Conservation (phyloP, 75 land plant genomes). For the Pinus tabuliformis region DNA sequence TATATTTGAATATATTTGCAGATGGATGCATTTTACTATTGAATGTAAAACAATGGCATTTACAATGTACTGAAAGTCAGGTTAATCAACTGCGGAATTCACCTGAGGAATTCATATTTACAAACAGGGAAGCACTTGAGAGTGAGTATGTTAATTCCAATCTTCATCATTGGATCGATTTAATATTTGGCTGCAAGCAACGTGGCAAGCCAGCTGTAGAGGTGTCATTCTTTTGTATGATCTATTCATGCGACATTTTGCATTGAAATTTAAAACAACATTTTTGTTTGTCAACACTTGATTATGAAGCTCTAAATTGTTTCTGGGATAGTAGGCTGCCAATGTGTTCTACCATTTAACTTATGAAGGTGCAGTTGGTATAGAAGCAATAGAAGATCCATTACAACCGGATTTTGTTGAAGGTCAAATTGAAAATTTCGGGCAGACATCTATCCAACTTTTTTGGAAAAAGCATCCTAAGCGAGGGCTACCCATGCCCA, state of each 20-base stretch:
- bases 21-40: neutral
- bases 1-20: neutral
- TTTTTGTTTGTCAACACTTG: neutral
- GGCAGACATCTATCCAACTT: conserved; percentile 96
- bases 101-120: conserved; percentile 78
- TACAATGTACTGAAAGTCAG: neutral
- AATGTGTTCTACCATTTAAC: conserved; percentile 97
- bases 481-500: conserved; percentile 92
- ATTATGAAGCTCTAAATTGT: conserved; percentile 2
- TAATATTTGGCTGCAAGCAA: conserved; percentile 97
- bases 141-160: conserved; percentile 98
- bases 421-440: conserved; percentile 99
- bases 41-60: neutral
- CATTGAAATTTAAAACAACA: neutral
- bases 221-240: conserved; percentile 31
- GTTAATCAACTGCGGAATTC: conserved; percentile 57
- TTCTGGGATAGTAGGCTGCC: conserved; percentile 73
- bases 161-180: conserved; percentile 97
- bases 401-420: conserved; percentile 88
- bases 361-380: conserved; percentile 96
- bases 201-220: conserved; percentile 95
- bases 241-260: neutral
- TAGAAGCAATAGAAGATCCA: conserved; percentile 80
- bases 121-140: conserved; percentile 93
- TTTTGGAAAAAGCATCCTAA: conserved; percentile 94